Evolutionary conservation across 257 asterid genomes (phyloP), one percentile per base, ranked within the genome.

Genomic region (Thymus quinquecostatus): DNA sequence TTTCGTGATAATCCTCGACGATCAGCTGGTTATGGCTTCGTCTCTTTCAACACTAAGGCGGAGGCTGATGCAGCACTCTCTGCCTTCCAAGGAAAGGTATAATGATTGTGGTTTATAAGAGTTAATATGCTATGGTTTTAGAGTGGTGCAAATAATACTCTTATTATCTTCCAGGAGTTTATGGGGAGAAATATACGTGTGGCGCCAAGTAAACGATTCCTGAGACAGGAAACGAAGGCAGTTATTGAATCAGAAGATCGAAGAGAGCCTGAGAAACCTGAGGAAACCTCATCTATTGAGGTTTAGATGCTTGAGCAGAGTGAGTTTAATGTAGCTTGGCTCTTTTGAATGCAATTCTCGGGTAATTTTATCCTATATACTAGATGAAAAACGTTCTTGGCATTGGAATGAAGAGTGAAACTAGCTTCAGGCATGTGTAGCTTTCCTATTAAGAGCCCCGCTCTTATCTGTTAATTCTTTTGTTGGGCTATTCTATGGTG

Each of bases 21-120:
- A 13, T 84, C 97, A 14, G 85, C 97, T 3, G 98, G 99, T 21
- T 94, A 89, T 69, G 99, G 99, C 75, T 94, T 91, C 70, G 95
- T 92, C 63, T 86, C 99, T 30, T 88, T 91, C 78, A 86, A 82
- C 69, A 86, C 89, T 6, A 81, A 91, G 85, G 89, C 70, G 5
- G 97, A 91, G 58, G 95, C 97, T 0, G 93, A 86, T 56, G 84
- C 88, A 6, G 98, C 96, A 11, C 83, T 89, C 13, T 50, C 69
- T 3, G 81, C 86, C 6, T 89, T 89, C 77, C 78, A 91, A 33
- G 99, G 87, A 51, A 88, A 90, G 98, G 97, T 92, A 78, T 88
- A 78, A 61, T 77, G 6, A 27, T 34, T 74, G 69, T 73, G 9
- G 29, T 32, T 41, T 40, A 9, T 58, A 38, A 51, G n/a, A 27